These are phyloP conservation scores for Zea luxurians DNA, from an alignment of 176 grass and related monocot species.

Conservation along the genomic window DNA sequence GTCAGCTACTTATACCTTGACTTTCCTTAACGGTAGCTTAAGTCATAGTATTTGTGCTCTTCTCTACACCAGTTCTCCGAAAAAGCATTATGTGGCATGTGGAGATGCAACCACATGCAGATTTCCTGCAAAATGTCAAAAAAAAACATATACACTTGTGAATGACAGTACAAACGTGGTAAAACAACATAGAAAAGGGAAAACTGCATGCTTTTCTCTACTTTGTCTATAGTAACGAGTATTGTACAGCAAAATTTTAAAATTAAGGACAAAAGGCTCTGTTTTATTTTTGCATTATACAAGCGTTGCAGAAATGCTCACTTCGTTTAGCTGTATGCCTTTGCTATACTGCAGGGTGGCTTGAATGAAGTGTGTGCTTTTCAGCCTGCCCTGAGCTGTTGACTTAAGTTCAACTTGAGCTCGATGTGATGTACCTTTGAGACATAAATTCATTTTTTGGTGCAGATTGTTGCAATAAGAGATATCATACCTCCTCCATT, in stretches of 20 bases:
- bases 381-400: conserved; percentile 16
- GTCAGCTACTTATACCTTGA: background rate
- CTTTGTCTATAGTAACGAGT: background rate
- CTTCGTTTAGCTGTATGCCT: background rate
- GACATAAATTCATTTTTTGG: background rate
- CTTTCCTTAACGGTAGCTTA: background rate
- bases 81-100: background rate
- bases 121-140: background rate
- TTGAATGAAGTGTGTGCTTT: conserved; percentile 7
- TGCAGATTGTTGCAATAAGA: conserved; percentile 97
- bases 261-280: background rate
- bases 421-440: too few species aligned
- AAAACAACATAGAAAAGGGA: background rate
- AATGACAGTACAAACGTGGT: background rate
- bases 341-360: background rate
- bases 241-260: background rate
- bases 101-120: conserved; percentile 7
- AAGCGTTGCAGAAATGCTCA: conserved; percentile 9
- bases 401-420: conserved; percentile 1
- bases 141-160: background rate
- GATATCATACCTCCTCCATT: conserved; percentile 91
- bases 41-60: background rate
- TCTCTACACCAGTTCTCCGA: background rate
- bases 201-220: background rate
- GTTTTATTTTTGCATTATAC: background rate